phyloP scores from a whole-genome alignment of 1,139 yeast species.

The Petasospora fabianii region DNA sequence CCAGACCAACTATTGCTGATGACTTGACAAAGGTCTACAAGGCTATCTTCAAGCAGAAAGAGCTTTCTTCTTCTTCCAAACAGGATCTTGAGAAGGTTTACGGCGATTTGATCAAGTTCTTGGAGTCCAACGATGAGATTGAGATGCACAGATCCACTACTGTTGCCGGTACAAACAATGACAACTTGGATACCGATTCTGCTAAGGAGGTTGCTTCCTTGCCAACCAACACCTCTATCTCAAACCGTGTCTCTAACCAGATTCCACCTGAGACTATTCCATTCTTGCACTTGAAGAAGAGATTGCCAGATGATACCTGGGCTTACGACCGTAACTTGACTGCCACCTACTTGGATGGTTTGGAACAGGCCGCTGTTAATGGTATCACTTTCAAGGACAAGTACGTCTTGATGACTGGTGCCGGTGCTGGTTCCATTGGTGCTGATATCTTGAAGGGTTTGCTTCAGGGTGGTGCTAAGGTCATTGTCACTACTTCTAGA shows the following conservation, averaged over 20 bases:
- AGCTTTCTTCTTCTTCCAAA: slow-evolving; percentile 55
- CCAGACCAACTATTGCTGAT: slow-evolving; percentile 71
- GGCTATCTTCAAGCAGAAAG: slow-evolving; percentile 67
- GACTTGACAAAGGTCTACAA: slow-evolving; percentile 83
- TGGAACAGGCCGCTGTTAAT: slow-evolving; percentile 88
- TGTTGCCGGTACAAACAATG: slow-evolving; percentile 38
- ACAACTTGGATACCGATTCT: slow-evolving; percentile 51
- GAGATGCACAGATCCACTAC: slow-evolving; percentile 39
- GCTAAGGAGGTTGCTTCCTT: slow-evolving; percentile 83
- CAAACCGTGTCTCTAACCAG: slow-evolving; percentile 68
- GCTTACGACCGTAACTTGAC: slow-evolving; percentile 77
- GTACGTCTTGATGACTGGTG: slow-evolving; percentile 92
- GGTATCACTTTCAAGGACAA: slow-evolving; percentile 90
- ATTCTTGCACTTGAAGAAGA: slow-evolving; percentile 86
- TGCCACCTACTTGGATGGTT: slow-evolving; percentile 76
- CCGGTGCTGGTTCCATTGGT: slow-evolving; percentile 98
- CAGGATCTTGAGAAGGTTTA: slow-evolving; percentile 78
- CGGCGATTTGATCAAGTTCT: slow-evolving; percentile 70
- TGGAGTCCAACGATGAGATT: slow-evolving; percentile 67
- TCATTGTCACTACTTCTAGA: slow-evolving; percentile 92
- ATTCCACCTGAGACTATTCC: slow-evolving; percentile 88
- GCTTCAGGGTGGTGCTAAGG: slow-evolving; percentile 97
- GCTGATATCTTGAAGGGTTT: slow-evolving; percentile 95
- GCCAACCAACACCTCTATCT: slow-evolving; percentile 65
- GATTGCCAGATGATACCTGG: slow-evolving; percentile 73